A percentile compares a stretch with the other conserved stretches of the same genome.
Evolutionary conservation across 1,139 yeast genomes (phyloP).

Genomic region (Suhomyces atakaporum): DNA sequence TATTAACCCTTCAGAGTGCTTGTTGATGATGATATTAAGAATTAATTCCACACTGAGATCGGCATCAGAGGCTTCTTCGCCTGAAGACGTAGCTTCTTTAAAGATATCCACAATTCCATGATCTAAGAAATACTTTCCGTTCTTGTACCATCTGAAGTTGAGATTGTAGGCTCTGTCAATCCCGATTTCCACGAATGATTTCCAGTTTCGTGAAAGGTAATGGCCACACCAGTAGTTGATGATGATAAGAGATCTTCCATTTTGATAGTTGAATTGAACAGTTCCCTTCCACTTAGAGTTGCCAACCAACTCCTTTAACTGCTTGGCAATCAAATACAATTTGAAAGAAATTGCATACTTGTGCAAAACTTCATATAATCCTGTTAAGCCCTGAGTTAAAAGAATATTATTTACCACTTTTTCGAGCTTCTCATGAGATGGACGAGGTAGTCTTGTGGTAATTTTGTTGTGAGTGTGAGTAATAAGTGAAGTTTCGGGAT

Average conservation of each 20-base stretch:
- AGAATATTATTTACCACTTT: conserved; percentile 58
- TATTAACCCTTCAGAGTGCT: conserved; percentile 41
- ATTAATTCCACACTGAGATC: conserved; percentile 40
- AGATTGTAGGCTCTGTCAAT: conserved; percentile 54
- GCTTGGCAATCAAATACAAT: conserved; percentile 67
- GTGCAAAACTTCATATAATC: conserved; percentile 68
- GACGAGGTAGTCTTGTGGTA: conserved; percentile 35
- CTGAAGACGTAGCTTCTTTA: conserved; percentile 6
- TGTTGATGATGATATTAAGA: conserved; percentile 36
- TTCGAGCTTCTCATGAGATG: conserved; percentile 52
- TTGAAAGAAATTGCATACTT: conserved; percentile 74
- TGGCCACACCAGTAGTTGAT: conserved; percentile 72
- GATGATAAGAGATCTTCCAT: conserved; percentile 60
- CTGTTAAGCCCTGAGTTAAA: conserved; percentile 52
- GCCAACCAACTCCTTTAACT: conserved; percentile 54
- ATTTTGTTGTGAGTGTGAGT: conserved; percentile 31
- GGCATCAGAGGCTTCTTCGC: conserved; percentile 14
- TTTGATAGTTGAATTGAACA: conserved; percentile 64
- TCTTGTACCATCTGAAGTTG: conserved; percentile 68
- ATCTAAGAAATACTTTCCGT: conserved; percentile 41
- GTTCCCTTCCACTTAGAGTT: conserved; percentile 64
- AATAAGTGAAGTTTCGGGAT: conserved; percentile 36
- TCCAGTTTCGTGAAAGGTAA: conserved; percentile 39
- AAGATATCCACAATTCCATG: conserved; percentile 22
- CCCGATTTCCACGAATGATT: conserved; percentile 65